Evolutionary conservation across 2,329 filamentous ascomycete genomes (phyloP).

Genomic region (Fusarium buxicola): DNA sequence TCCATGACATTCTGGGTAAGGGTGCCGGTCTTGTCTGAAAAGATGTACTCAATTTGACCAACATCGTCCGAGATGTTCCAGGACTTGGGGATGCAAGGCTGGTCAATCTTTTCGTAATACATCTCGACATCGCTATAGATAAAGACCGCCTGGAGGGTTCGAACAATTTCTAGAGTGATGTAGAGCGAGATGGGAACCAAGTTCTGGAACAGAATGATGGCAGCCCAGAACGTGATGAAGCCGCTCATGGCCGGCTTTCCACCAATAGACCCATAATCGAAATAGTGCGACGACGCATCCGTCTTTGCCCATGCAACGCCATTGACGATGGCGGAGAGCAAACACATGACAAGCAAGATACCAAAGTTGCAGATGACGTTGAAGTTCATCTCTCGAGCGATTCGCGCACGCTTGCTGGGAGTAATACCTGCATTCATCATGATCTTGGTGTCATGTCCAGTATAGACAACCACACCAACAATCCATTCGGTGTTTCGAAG

Average conservation of each 20-base stretch:
- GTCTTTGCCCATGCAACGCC: conserved; percentile 82
- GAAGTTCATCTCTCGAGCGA: conserved; percentile 94
- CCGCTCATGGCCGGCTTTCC: conserved; percentile 81
- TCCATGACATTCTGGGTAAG: conserved; percentile 99
- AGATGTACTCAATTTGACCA: conserved; percentile 98
- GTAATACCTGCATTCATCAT: conserved; percentile 99
- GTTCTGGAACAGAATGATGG: conserved; percentile 95
- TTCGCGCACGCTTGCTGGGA: conserved; percentile 90
- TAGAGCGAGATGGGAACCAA: conserved; percentile 98
- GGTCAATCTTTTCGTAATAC: conserved; percentile 96
- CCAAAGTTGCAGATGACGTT: conserved; percentile 98
- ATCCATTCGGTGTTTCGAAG: conserved; percentile 97
- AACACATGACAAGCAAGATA: conserved; percentile 89
- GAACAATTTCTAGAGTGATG: conserved; percentile 95
- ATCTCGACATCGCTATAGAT: conserved; percentile 96
- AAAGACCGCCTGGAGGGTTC: conserved; percentile 92
- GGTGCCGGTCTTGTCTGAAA: conserved; percentile 97
- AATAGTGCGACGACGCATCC: conserved; percentile 80
- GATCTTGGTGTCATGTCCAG: conserved; percentile 96
- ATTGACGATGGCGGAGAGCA: conserved; percentile 85
- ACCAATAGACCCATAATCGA: conserved; percentile 88
- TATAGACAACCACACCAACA: conserved; percentile 92
- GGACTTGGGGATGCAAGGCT: conserved; percentile 95
- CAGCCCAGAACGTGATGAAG: conserved; percentile 97
- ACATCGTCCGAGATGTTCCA: conserved; percentile 99